A percentile compares a stretch with the other conserved stretches of the same genome.
phyloP scores from a whole-genome alignment of 1,284 basidiomycete species.

The Puccinia novopanici region DNA sequence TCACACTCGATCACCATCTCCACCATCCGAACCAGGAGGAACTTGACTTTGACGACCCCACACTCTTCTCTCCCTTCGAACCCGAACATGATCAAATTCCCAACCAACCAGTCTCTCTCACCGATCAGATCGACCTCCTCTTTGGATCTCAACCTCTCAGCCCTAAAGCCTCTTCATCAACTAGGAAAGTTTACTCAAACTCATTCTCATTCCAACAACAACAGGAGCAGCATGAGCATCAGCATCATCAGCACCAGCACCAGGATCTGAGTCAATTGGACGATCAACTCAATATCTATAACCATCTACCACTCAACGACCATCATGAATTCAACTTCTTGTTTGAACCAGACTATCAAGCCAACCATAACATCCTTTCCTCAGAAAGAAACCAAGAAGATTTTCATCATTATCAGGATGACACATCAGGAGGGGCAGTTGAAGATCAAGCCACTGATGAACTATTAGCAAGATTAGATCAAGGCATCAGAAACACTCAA shows the following conservation, averaged over 20 bases:
- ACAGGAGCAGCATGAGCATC: background rate
- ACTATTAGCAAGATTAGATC: conserved; percentile 3
- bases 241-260: background rate
- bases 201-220: conserved; percentile 19
- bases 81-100: conserved; percentile 5
- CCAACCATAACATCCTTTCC: background rate
- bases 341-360: conserved; percentile 1
- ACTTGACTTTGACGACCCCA: conserved; percentile 28
- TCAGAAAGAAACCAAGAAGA: background rate
- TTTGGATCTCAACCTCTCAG: conserved; percentile 21
- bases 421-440: background rate
- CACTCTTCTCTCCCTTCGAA: conserved; percentile 21
- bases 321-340: conserved; percentile 18
- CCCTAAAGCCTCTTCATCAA: background rate
- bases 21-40: background rate
- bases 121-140: conserved; percentile 25
- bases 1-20: background rate
- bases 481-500: conserved; percentile 12
- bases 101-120: background rate
- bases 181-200: conserved; percentile 18
- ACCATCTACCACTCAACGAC: conserved; percentile 2
- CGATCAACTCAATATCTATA: conserved; percentile 6
- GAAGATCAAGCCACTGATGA: background rate
- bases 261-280: conserved; percentile 4
- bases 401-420: background rate